Percentiles rank a stretch among this genome's conserved stretches.
These are phyloP conservation scores for Saccharomycopsis fermentans DNA, from an alignment of 805 yeast species.

Conservation along the genomic window DNA sequence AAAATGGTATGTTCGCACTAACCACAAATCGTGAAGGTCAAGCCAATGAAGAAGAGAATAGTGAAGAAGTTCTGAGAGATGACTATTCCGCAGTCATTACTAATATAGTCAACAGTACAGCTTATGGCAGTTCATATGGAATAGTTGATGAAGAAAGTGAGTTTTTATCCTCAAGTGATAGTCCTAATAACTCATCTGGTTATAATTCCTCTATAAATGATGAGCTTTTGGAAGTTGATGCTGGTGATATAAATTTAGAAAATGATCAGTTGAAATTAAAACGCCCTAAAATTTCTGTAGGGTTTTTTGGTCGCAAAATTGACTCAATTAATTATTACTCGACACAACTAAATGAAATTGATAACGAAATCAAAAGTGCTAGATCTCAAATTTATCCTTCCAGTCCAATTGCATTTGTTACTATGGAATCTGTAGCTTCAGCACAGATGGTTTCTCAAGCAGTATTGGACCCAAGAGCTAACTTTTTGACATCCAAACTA, in stretches of 20 bases:
- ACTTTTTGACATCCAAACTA: constrained; percentile 65
- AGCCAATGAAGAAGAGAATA: not conserved
- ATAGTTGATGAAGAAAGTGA: constrained; percentile 9
- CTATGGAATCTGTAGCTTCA: constrained; percentile 90
- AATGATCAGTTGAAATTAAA: constrained; percentile 16
- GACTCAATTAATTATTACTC: constrained; percentile 79
- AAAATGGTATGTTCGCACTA: constrained; percentile 13
- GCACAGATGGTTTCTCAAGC: constrained; percentile 98
- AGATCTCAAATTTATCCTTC: constrained; percentile 64
- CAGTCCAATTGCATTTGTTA: constrained; percentile 85
- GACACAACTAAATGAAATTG: constrained; percentile 56
- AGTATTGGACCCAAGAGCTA: constrained; percentile 80
- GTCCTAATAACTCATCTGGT: not conserved
- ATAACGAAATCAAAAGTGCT: constrained; percentile 56
- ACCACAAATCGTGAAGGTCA: constrained; percentile 9
- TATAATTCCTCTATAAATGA: constrained; percentile 6
- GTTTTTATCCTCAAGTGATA: not conserved
- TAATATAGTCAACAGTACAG: constrained; percentile 2
- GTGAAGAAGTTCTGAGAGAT: not conserved
- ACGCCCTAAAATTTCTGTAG: constrained; percentile 56
- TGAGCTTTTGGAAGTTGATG: constrained; percentile 9
- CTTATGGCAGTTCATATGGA: not conserved
- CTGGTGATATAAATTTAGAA: constrained; percentile 12
- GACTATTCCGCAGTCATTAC: constrained; percentile 1
- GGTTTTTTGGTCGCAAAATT: constrained; percentile 55